Percentiles rank a stretch among this genome's conserved stretches.
phyloP scores from a whole-genome alignment of 495 filamentous ascomycete genomes.

The Aspergillus indologenus region DNA sequence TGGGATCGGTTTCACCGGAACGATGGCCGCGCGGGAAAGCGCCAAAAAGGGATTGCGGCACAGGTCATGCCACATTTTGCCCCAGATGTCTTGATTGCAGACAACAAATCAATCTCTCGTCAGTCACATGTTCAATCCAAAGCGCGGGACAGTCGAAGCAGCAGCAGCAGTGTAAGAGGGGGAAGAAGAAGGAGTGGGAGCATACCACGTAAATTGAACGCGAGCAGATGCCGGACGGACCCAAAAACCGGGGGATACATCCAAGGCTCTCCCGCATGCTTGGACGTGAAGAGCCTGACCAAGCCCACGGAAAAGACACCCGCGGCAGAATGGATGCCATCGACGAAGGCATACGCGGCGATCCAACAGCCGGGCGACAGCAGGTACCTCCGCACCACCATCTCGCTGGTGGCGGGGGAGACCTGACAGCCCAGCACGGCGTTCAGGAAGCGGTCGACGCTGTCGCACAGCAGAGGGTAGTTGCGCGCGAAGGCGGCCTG shows the following conservation, averaged over 20 bases:
- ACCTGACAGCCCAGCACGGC: neutral
- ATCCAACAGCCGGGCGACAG: conserved; percentile 18
- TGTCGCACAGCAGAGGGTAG: conserved; percentile 8
- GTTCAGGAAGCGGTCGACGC: conserved; percentile 2
- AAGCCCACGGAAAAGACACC: conserved; percentile 11
- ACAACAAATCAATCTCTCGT: no score
- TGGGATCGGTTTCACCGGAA: neutral
- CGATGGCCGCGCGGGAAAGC: conserved; percentile 7
- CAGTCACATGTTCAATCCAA: no score
- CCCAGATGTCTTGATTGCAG: conserved; percentile 18
- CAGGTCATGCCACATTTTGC: conserved; percentile 23
- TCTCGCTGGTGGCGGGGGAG: conserved; percentile 8
- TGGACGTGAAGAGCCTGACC: conserved; percentile 5
- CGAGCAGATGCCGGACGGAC: conserved; percentile 12
- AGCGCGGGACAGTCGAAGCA: no score
- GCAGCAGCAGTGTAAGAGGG: no score
- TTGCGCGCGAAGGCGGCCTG: conserved; percentile 12
- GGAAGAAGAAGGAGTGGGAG: no score
- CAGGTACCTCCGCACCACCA: conserved; percentile 7
- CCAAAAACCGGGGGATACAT: conserved; percentile 23
- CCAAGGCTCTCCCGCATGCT: conserved; percentile 17
- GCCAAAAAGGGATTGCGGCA: conserved; percentile 18
- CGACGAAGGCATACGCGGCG: conserved; percentile 19
- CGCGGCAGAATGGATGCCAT: conserved; percentile 14
- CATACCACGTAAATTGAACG: conserved; percentile 14